These are phyloP conservation scores for Hymenoscyphus occultus DNA, from an alignment of 2,329 filamentous ascomycete species.

Conservation along the genomic window DNA sequence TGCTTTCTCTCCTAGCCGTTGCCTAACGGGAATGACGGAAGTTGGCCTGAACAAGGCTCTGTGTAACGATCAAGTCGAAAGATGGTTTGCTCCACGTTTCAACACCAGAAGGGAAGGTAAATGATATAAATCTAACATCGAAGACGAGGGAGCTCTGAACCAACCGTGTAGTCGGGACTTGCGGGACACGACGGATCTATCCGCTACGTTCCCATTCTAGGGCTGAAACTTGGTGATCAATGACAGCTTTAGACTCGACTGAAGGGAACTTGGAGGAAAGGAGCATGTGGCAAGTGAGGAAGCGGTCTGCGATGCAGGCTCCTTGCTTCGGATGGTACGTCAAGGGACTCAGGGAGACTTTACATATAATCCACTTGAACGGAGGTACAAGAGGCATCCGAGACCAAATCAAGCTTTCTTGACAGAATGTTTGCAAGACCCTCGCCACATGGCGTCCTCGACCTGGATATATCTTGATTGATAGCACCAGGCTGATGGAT, in stretches of 20 bases:
- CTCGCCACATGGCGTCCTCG: not conserved
- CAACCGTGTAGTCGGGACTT: not conserved
- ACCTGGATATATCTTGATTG: not conserved
- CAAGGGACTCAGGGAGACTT: not conserved
- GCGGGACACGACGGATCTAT: constrained; percentile 4
- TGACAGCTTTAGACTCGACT: not conserved
- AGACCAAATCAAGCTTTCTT: not conserved
- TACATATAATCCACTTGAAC: not conserved
- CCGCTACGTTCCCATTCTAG: constrained; percentile 2
- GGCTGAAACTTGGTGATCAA: constrained; percentile 7
- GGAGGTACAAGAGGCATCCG: not conserved
- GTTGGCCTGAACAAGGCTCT: constrained; percentile 22
- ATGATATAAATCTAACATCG: constrained; percentile 1
- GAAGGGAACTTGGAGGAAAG: not conserved
- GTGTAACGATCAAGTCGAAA: constrained; percentile 24
- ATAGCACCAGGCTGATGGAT: not conserved
- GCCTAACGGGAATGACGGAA: constrained; percentile 8
- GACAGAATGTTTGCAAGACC: not conserved
- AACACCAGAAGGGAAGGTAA: constrained; percentile 12
- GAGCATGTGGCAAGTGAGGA: not conserved
- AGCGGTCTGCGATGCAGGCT: constrained; percentile 3
- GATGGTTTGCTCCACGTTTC: constrained; percentile 25
- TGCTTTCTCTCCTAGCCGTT: constrained; percentile 23
- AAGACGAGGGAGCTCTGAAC: not conserved
- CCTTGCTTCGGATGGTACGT: not conserved